Evolutionary conservation across 805 yeast species (phyloP), one percentile per base, ranked within the genome.

Genomic region (Wickerhamiella alocasiicola): DNA sequence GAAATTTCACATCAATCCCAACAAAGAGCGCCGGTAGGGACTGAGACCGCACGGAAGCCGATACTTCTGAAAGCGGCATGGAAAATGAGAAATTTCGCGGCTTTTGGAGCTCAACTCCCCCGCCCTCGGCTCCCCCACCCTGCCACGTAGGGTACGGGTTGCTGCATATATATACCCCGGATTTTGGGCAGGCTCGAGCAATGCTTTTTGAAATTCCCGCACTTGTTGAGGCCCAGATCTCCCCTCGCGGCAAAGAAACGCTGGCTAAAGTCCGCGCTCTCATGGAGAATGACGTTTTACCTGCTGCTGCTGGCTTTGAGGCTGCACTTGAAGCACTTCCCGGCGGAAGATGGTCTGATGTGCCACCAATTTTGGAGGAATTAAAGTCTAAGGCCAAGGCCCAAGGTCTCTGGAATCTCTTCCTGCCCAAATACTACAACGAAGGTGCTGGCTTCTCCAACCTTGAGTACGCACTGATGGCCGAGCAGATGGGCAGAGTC

Each of bases 391-490:
- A 70, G 49, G 79, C 81, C 6, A 61, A 60, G 44, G 59, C 60
- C 36, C 57, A 66, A 43, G 78, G 78, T 0, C 60, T 76, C 13
- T 75, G 79, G 80, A 76, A 75, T 54, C 54, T 76, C 62, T 75
- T 75, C 47, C 55, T 73, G 48, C 67, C 72, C 26, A 62, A 64
- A 32, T 54, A 66, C 52, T 52, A 72, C 65, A 48, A 52, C 12
- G 67, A 71, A 44, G 74, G 77, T 21, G 72, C 78, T 2, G 78
- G 77, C 5, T 74, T 53, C 55, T 63, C 78, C 36, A 75, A 75
- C 54, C 56, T 75, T 47, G 81, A 76, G 51, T 76, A 76, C 50
- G 81, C 77, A 0, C 55, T 76, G 40, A 73, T 76, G 79, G 78
- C 78, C 1, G 71, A 68, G 52, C 71, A 72, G 52, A 61, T 75